Percentiles rank a stretch among this genome's conserved stretches.
Conservation (phyloP, 2,329 filamentous ascomycete genomes). For the Aspergillus melleus region DNA sequence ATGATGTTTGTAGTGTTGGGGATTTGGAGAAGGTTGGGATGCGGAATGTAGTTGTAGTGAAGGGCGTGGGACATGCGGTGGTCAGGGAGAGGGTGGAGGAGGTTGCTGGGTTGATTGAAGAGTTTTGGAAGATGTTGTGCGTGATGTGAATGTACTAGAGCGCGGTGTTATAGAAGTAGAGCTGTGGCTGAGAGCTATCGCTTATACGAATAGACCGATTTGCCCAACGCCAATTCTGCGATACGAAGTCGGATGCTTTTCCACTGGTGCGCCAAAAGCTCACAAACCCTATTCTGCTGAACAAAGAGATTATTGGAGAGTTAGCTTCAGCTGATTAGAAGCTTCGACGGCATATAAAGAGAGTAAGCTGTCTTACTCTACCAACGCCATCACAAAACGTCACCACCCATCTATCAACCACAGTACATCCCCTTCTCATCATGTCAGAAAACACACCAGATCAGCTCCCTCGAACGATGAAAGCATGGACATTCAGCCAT, state of each 20-base stretch:
- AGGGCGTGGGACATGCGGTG: conserved; percentile 42
- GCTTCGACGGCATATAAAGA: neutral
- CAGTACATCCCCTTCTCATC: neutral
- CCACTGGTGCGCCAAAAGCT: neutral
- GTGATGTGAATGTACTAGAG: too few relatives aligned
- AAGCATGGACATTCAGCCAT: neutral
- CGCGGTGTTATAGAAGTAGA: too few relatives aligned
- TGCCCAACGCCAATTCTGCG: neutral
- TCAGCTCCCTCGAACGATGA: neutral
- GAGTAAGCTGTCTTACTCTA: neutral
- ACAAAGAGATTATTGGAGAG: neutral
- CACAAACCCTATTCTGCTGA: neutral
- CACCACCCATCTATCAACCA: neutral
- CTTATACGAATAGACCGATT: neutral
- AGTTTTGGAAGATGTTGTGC: conserved; percentile 21
- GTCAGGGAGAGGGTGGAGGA: conserved; percentile 39
- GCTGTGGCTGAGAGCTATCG: too few relatives aligned
- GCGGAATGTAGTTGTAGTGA: conserved; percentile 37
- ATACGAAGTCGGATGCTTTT: neutral
- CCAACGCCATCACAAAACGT: neutral
- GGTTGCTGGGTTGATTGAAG: conserved; percentile 34
- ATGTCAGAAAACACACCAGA: neutral
- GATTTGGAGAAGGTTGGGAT: conserved; percentile 37
- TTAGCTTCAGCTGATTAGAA: neutral
- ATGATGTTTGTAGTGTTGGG: conserved; percentile 35